phyloP scores from a whole-genome alignment of 306 rosid genomes.

The Senna tora region DNA sequence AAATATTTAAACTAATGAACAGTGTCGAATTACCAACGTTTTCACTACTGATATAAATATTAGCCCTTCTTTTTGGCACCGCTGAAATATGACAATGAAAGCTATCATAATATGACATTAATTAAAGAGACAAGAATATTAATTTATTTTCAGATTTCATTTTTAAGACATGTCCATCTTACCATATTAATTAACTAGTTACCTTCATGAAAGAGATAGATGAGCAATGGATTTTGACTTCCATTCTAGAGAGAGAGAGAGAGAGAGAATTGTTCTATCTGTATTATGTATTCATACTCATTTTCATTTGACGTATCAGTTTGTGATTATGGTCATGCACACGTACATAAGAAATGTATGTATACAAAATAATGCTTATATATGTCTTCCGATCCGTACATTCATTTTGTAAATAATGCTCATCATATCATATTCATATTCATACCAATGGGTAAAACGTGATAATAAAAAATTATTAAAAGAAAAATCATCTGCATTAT shows the following conservation, averaged over 20 bases:
- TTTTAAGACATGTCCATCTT: slow-evolving; percentile 26
- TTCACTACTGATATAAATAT: neutral
- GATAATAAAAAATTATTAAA: neutral
- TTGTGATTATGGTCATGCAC: too few species aligned
- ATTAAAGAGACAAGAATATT: neutral
- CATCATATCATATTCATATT: too few species aligned
- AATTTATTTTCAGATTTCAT: neutral
- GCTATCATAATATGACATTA: too few species aligned
- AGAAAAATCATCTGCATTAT: neutral
- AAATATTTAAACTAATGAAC: too few species aligned
- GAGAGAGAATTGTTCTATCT: too few species aligned
- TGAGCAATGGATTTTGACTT: neutral
- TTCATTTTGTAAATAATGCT: slow-evolving; percentile 5
- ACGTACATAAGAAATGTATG: too few species aligned
- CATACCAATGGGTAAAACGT: slow-evolving; percentile 13
- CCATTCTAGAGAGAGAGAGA: too few species aligned
- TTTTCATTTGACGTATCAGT: too few species aligned
- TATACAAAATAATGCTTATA: neutral
- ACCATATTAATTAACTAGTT: slow-evolving; percentile 37
- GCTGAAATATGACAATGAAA: neutral
- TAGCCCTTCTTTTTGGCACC: neutral
- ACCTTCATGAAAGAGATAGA: slow-evolving; percentile 28
- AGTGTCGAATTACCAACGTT: too few species aligned
- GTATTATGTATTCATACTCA: too few species aligned
- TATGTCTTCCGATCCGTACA: neutral